Evolutionary conservation across 2,329 filamentous ascomycete genomes (phyloP).

Genomic region (Colletotrichum sp.): DNA sequence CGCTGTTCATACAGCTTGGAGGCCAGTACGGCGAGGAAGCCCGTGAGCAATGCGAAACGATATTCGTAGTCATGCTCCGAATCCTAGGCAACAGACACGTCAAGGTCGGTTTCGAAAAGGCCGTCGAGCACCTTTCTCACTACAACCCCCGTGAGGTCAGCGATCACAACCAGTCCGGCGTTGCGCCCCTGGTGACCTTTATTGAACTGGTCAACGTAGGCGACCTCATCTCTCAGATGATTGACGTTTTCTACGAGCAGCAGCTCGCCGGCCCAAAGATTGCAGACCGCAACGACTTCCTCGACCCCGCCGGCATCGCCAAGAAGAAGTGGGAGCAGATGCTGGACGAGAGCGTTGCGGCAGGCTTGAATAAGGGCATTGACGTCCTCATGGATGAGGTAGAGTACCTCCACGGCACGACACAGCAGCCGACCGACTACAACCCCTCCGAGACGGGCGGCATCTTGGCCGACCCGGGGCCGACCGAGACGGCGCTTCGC

Average conservation of each 20-base stretch:
- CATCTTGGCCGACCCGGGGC: constrained; percentile 64
- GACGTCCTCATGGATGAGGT: constrained; percentile 99
- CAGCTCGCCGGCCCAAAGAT: constrained; percentile 85
- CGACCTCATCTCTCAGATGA: constrained; percentile 97
- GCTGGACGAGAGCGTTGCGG: constrained; percentile 95
- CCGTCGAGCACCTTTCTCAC: constrained; percentile 85
- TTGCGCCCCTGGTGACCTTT: constrained; percentile 92
- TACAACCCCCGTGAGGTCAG: constrained; percentile 89
- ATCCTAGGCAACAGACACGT: constrained; percentile 88
- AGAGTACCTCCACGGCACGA: constrained; percentile 91
- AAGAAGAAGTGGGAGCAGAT: constrained; percentile 99
- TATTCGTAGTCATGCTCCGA: constrained; percentile 85
- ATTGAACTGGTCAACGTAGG: constrained; percentile 98
- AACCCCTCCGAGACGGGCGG: constrained; percentile 64
- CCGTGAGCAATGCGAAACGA: constrained; percentile 84
- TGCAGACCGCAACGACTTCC: constrained; percentile 90
- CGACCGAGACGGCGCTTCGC: constrained; percentile 78
- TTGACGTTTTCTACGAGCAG: constrained; percentile 98
- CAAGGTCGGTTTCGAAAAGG: constrained; percentile 91
- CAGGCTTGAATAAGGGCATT: constrained; percentile 95
- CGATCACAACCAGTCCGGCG: constrained; percentile 72
- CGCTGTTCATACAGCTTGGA: constrained; percentile 80
- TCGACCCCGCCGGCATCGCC: constrained; percentile 88
- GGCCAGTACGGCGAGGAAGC: constrained; percentile 83
- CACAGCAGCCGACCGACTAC: constrained; percentile 86